Evolutionary conservation across 768 basidiomycete genomes (phyloP).

Genomic region (Lactifluus subvellereus): DNA sequence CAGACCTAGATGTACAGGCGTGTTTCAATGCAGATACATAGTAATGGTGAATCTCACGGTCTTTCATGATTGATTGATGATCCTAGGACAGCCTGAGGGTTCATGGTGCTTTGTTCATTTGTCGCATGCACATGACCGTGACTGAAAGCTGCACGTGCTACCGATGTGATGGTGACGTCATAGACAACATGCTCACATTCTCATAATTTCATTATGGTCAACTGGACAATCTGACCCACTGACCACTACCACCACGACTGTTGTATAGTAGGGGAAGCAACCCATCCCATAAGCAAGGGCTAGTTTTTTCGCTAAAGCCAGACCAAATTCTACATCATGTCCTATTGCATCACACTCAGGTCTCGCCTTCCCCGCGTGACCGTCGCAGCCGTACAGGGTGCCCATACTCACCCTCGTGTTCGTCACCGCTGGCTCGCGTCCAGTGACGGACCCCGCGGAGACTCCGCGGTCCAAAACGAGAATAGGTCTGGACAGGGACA

Average conservation of each 20-base stretch:
- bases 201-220: too few relatives aligned
- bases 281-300: background rate
- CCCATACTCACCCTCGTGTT: background rate
- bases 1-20: background rate
- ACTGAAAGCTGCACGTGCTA: background rate
- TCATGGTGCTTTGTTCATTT: too few relatives aligned
- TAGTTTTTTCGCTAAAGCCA: background rate
- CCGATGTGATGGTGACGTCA: conserved; percentile 2
- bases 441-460: conserved; percentile 1
- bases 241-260: background rate
- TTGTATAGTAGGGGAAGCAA: background rate
- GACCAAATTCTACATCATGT: background rate
- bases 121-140: background rate
- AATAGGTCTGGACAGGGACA: background rate
- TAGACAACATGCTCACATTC: too few relatives aligned
- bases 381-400: background rate
- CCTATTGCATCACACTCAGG: background rate
- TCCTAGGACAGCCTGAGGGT: too few relatives aligned
- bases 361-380: conserved; percentile 1
- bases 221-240: too few relatives aligned
- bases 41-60: too few relatives aligned
- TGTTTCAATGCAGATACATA: background rate
- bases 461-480: background rate
- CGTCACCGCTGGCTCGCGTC: conserved; percentile 8
- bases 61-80: too few relatives aligned